These are phyloP conservation scores for Rhizopogon vinicolor DNA, from an alignment of 768 basidiomycete species.

Conservation along the genomic window DNA sequence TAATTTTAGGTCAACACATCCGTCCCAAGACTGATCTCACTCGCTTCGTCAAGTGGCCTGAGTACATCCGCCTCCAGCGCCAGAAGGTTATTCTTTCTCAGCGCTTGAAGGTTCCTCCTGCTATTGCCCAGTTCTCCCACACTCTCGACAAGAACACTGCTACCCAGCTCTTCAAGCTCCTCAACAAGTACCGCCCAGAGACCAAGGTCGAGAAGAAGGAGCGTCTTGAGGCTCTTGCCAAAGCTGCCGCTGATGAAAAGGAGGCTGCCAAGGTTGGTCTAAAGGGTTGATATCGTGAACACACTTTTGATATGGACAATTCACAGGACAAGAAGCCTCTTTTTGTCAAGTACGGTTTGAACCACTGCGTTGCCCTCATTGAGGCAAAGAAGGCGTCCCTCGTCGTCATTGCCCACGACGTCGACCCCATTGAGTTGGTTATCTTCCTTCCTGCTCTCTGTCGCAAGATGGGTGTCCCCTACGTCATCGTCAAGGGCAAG, in stretches of 20 bases:
- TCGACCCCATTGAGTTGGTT: constrained; percentile 98
- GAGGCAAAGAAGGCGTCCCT: constrained; percentile 98
- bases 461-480: constrained; percentile 99
- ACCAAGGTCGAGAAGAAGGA: constrained; percentile 97
- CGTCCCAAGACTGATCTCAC: constrained; percentile 87
- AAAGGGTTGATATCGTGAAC: not conserved
- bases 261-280: constrained; percentile 46
- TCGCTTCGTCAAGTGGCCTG: constrained; percentile 99
- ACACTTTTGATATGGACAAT: not conserved
- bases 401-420: constrained; percentile 95
- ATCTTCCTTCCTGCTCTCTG: constrained; percentile 97
- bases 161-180: constrained; percentile 93
- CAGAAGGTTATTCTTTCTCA: constrained; percentile 98
- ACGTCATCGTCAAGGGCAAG: constrained; percentile 98
- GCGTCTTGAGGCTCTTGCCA: constrained; percentile 75
- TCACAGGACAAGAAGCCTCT: constrained; percentile 89
- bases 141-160: constrained; percentile 99
- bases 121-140: constrained; percentile 96
- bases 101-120: constrained; percentile 96
- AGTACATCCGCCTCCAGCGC: constrained; percentile 95
- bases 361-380: constrained; percentile 92
- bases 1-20: constrained; percentile 78
- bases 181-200: constrained; percentile 97
- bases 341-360: constrained; percentile 94
- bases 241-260: constrained; percentile 78